Percentiles rank a stretch among this genome's conserved stretches.
phyloP scores from a whole-genome alignment of 345 rosid species.

The Viola odorata region DNA sequence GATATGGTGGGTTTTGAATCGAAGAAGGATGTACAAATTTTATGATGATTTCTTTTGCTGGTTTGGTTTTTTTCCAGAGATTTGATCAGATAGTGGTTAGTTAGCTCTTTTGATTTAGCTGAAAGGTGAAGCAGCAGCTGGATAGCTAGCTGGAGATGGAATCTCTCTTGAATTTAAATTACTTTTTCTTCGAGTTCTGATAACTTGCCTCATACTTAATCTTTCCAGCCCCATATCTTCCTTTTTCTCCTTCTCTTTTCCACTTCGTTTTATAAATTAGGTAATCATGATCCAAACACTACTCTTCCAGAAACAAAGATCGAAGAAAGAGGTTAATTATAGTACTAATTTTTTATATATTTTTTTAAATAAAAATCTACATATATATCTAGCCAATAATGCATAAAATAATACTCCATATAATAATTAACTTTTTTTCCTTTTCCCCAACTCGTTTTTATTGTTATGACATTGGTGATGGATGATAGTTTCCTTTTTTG shows the following conservation, averaged over 20 bases:
- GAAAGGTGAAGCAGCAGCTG: constrained; percentile 20
- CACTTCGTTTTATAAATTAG: too few species aligned
- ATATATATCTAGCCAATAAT: too few species aligned
- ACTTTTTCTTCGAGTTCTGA: constrained; percentile 9
- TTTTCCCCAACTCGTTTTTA: too few species aligned
- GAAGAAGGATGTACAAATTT: constrained; percentile 50
- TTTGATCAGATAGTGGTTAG: background rate
- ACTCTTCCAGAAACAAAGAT: too few species aligned
- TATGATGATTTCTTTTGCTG: constrained; percentile 1
- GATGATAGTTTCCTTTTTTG: background rate
- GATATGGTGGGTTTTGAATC: constrained; percentile 22
- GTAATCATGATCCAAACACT: too few species aligned
- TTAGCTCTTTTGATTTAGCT: constrained; percentile 14
- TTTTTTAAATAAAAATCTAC: too few species aligned
- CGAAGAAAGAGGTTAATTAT: too few species aligned
- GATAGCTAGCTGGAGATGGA: background rate
- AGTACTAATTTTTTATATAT: too few species aligned
- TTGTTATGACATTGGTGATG: too few species aligned
- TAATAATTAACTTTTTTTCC: too few species aligned
- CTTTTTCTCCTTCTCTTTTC: background rate
- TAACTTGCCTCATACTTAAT: constrained; percentile 24
- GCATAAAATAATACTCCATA: too few species aligned
- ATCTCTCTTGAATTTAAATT: background rate
- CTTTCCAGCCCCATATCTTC: background rate
- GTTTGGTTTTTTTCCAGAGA: constrained; percentile 10